phyloP scores from a whole-genome alignment of 768 basidiomycete species.

The Coprinopsis cinerea region DNA sequence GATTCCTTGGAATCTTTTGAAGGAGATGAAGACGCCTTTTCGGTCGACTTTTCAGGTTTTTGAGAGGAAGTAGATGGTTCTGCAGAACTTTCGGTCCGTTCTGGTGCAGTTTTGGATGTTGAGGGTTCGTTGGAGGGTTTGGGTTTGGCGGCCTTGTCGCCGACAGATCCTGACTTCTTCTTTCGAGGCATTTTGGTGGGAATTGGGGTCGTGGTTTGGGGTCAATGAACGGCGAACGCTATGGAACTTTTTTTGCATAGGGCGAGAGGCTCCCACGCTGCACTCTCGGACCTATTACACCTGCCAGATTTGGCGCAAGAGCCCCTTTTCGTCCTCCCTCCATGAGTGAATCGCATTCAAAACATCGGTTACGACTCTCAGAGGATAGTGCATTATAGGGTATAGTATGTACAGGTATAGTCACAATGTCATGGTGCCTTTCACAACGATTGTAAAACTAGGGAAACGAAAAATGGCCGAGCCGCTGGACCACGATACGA shows the following conservation, averaged over 20 bases:
- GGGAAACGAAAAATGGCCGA: too few relatives aligned
- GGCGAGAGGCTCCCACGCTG: too few relatives aligned
- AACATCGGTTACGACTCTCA: too few relatives aligned
- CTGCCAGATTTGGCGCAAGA: not conserved
- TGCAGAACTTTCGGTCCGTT: not conserved
- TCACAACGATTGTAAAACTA: too few relatives aligned
- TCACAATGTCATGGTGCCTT: too few relatives aligned
- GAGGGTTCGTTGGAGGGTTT: not conserved
- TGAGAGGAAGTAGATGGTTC: not conserved
- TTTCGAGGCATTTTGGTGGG: not conserved
- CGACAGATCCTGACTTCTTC: not conserved
- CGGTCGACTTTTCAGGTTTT: not conserved
- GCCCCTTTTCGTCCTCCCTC: too few relatives aligned
- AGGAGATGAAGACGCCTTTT: not conserved
- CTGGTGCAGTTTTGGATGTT: conserved; percentile 5
- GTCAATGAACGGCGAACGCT: not conserved
- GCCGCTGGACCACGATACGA: too few relatives aligned
- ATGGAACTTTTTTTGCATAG: not conserved
- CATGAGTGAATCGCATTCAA: too few relatives aligned
- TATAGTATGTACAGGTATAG: too few relatives aligned
- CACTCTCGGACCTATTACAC: not conserved
- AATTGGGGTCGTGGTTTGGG: not conserved
- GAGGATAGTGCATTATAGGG: too few relatives aligned
- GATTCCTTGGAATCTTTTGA: not conserved
- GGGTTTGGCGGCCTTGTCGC: not conserved